A percentile compares a stretch with the other conserved stretches of the same genome.
phyloP scores from a whole-genome alignment of 768 basidiomycete genomes.

The Russula sp. region DNA sequence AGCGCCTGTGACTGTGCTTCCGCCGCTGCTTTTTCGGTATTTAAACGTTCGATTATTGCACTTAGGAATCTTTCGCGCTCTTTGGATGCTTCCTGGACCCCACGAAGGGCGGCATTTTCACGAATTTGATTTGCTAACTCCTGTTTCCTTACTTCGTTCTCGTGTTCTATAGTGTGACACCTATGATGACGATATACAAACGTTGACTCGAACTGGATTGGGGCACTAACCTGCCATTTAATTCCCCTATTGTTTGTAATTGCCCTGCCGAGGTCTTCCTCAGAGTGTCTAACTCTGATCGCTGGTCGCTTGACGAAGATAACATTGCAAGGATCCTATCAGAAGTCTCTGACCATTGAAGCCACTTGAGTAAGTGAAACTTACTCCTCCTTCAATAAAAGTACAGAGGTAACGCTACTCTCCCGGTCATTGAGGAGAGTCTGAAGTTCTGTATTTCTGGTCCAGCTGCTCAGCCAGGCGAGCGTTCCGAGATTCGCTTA shows the following conservation, averaged over 20 bases:
- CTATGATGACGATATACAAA: neutral
- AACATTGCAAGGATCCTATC: conserved; percentile 9
- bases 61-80: conserved; percentile 6
- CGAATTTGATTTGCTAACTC: conserved; percentile 2
- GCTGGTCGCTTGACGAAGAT: conserved; percentile 14
- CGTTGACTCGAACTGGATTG: neutral
- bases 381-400: conserved; percentile 18
- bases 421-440: conserved; percentile 14
- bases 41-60: conserved; percentile 4
- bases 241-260: conserved; percentile 12
- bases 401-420: neutral
- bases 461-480: neutral
- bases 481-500: neutral
- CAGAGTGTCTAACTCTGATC: conserved; percentile 6
- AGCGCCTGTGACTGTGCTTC: conserved; percentile 4
- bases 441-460: conserved; percentile 17
- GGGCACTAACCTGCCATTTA: conserved; percentile 5
- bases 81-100: neutral
- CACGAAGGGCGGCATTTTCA: conserved; percentile 3
- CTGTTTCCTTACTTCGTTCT: conserved; percentile 8
- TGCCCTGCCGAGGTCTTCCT: conserved; percentile 11
- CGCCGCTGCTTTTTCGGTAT: conserved; percentile 3
- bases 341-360: neutral
- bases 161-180: conserved; percentile 10
- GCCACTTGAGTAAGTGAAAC: neutral